These are phyloP conservation scores for Prosopis cineraria DNA, from an alignment of 306 rosid genomes.

Conservation along the genomic window DNA sequence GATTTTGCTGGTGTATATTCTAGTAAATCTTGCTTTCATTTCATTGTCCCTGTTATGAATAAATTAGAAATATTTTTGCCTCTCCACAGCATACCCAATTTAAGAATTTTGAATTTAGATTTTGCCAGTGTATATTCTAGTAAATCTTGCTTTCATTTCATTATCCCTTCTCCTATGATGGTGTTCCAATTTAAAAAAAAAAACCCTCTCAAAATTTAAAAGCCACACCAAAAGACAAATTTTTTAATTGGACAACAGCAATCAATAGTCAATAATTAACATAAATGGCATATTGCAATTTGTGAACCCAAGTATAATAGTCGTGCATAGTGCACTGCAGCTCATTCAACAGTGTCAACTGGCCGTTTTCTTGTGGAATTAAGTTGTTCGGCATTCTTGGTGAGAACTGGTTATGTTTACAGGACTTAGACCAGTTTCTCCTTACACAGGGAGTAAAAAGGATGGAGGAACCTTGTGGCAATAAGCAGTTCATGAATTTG, in stretches of 20 bases:
- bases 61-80: no score
- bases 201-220: neutral
- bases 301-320: neutral
- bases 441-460: neutral
- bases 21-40: no score
- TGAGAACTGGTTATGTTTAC: neutral
- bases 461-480: neutral
- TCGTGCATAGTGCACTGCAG: neutral
- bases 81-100: no score
- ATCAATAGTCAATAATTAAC: neutral
- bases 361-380: neutral
- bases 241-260: neutral
- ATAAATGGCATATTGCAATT: neutral
- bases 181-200: neutral
- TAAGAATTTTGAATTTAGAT: no score
- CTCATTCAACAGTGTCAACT: neutral
- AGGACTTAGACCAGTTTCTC: neutral
- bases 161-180: neutral
- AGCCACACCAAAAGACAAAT: neutral
- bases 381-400: neutral
- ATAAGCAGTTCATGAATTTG: neutral
- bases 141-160: neutral
- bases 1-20: no score
- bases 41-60: no score
- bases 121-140: neutral